Evolutionary conservation across 2,329 filamentous ascomycete species (phyloP).

Genomic region (Ophiostoma perfectum): DNA sequence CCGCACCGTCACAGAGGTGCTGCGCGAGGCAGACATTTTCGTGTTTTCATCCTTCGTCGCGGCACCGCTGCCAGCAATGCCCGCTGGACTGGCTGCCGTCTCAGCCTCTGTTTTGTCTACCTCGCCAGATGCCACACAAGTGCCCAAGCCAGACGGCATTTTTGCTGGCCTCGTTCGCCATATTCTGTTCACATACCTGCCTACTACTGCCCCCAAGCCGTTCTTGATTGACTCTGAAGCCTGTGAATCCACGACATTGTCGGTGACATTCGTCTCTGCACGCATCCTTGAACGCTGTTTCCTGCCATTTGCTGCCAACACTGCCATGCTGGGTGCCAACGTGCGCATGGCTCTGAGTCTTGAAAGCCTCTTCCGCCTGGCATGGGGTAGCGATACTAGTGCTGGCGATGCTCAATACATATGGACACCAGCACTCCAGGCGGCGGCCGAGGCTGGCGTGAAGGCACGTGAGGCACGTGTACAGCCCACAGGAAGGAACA

Average conservation of each 20-base stretch:
- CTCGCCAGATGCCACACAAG: background rate
- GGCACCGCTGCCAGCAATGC: slow-evolving; percentile 6
- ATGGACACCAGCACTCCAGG: slow-evolving; percentile 36
- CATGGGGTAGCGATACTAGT: slow-evolving; percentile 33
- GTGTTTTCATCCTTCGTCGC: slow-evolving; percentile 52
- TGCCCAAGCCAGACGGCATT: slow-evolving; percentile 29
- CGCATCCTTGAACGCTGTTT: slow-evolving; percentile 50
- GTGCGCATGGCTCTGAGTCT: slow-evolving; percentile 65
- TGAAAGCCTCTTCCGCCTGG: slow-evolving; percentile 57
- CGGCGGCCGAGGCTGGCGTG: slow-evolving; percentile 44
- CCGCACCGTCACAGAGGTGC: slow-evolving; percentile 48
- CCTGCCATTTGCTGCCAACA: slow-evolving; percentile 60
- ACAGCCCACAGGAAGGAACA: slow-evolving; percentile 25
- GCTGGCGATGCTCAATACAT: slow-evolving; percentile 22
- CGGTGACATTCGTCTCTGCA: background rate
- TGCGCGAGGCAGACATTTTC: slow-evolving; percentile 54
- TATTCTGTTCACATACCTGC: slow-evolving; percentile 42
- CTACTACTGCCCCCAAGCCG: slow-evolving; percentile 41
- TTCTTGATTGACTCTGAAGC: slow-evolving; percentile 33
- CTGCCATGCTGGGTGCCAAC: slow-evolving; percentile 58
- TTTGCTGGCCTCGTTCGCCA: slow-evolving; percentile 44
- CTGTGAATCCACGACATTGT: slow-evolving; percentile 27
- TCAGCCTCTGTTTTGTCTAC: no score
- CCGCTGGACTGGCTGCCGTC: background rate
- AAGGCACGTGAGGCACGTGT: slow-evolving; percentile 45